Base-by-base conservation (phyloP, 1,284 basidiomycete species). In the Ceratobasidium sp. region DNA sequence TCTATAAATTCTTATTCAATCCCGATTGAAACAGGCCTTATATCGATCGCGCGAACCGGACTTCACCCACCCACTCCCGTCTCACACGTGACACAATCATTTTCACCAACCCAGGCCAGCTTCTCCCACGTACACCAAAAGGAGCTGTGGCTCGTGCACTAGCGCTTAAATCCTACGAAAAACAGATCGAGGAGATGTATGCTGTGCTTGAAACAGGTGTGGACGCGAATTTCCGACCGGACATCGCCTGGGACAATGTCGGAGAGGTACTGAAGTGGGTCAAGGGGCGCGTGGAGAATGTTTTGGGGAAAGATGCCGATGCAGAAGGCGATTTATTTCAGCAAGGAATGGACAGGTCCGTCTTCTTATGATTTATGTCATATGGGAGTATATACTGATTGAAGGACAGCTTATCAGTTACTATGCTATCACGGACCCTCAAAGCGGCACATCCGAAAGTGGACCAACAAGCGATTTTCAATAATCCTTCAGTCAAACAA, bases 41-140 rank as follows among this genome's bases (percentile, higher is more conserved):
- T 1, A 80, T 87, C n/a, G 82, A 85, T 56, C 83, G 85, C 57
- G 86, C 85, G 0, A 86, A 86, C 75, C 80, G 78, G 57, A 77
- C 77, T 17, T 82, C 81, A 3, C 85, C 84, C 17, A 79, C 81
- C 0, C 84, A 83, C 76, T 84, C 84, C 64, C 78, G 83, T 36
- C 82, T 86, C 33, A 85, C 83, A 78, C 85, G 85, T 71, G 85
- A 78, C 5, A 44, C 57, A 60, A 19, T 60, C 31, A 60, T 60
- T 15, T 44, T 60, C 19, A 36, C 41, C 9, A 11, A 36, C 57
- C 57, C 57, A n/a, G 57, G 31, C 19, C 29, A 36, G 15, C 57
- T 33, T 9, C 57, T 60, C 19, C 57, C 57, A 7, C 57, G 57
- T 33, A 78, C 74, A 14, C 33, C 67, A 8, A 75, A 76, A 27